Evolutionary conservation across 2,329 filamentous ascomycete genomes (phyloP).

Genomic region (Microsporum ferrugineum): DNA sequence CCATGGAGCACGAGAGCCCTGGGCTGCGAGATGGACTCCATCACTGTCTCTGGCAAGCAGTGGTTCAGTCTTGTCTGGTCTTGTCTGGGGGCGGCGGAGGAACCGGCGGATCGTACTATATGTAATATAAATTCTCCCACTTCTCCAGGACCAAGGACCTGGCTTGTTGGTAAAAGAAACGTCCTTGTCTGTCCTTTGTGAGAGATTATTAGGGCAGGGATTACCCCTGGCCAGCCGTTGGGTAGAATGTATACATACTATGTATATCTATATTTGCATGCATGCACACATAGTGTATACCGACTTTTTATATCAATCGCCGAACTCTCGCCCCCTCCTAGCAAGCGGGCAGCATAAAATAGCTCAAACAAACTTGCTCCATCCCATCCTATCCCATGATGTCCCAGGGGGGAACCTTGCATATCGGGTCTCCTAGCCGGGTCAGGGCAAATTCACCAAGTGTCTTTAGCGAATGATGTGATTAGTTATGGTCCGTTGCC

Average conservation of each 20-base stretch:
- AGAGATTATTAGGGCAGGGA: neutral
- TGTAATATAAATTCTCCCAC: neutral
- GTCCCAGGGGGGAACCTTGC: neutral
- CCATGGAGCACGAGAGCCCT: slow-evolving; percentile 47
- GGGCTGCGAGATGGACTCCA: neutral
- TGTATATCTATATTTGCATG: too few relatives aligned
- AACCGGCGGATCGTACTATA: neutral
- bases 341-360: neutral
- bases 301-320: neutral
- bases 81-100: neutral
- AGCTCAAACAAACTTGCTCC: neutral
- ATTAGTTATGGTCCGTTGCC: neutral
- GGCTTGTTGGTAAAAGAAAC: too few relatives aligned
- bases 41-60: neutral
- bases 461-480: neutral
- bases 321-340: neutral
- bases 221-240: neutral
- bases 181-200: neutral
- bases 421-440: neutral
- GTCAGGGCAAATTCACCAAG: neutral
- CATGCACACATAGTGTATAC: neutral
- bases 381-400: neutral
- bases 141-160: neutral
- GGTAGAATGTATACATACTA: neutral
- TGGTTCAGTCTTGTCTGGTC: neutral